Evolutionary conservation across 2,329 filamentous ascomycete genomes (phyloP).

Genomic region (Diaporthe eres): DNA sequence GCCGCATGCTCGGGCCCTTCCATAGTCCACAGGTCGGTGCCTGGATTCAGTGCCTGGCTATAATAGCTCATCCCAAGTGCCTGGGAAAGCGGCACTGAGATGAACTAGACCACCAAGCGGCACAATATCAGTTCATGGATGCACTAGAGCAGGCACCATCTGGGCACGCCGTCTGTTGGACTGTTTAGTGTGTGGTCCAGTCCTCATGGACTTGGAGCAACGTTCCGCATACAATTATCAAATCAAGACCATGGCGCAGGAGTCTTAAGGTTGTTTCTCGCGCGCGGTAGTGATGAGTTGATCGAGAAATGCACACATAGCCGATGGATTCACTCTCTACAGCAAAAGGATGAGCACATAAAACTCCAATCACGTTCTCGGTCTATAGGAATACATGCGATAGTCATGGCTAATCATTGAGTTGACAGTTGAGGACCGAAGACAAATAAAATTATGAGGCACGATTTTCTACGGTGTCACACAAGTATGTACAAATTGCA

Average conservation of each 20-base stretch:
- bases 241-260: background rate
- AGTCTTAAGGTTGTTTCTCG: background rate
- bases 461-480: too few species aligned
- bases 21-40: background rate
- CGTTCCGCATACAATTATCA: background rate
- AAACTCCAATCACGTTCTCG: too few species aligned
- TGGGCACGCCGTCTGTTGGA: background rate
- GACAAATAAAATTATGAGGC: too few species aligned
- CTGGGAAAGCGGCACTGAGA: background rate
- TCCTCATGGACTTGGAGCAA: background rate
- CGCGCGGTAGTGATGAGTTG: background rate
- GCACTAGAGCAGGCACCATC: background rate
- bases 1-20: background rate
- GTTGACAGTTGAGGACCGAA: too few species aligned
- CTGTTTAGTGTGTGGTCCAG: background rate
- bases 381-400: too few species aligned
- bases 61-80: background rate
- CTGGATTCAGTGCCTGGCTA: background rate
- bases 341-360: too few species aligned
- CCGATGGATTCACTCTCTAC: too few species aligned
- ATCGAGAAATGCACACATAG: too few species aligned
- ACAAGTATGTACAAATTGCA: too few species aligned
- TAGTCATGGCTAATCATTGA: too few species aligned
- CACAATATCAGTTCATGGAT: background rate
- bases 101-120: background rate